These are phyloP conservation scores for Didymella segeticola DNA, from an alignment of 2,329 filamentous ascomycete species.

Conservation along the genomic window DNA sequence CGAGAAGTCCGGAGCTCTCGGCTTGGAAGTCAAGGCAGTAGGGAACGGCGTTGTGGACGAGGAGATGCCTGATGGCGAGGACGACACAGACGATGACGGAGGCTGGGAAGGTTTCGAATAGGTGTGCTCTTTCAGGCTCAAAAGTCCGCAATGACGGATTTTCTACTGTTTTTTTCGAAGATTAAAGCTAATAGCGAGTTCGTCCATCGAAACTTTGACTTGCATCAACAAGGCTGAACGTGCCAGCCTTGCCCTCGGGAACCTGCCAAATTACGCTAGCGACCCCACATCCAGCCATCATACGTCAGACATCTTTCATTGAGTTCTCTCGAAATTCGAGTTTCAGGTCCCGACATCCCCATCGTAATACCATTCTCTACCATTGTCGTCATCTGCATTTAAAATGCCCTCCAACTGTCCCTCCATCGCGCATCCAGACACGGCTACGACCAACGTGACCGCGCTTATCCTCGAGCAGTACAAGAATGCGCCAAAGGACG, in stretches of 20 bases:
- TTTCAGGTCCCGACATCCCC: not conserved
- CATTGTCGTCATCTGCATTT: not conserved
- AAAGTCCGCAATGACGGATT: not conserved
- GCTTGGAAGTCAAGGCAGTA: conserved; percentile 42
- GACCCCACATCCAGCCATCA: conserved; percentile 15
- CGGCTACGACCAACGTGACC: conserved; percentile 27
- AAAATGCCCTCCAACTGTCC: conserved; percentile 24
- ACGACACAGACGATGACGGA: conserved; percentile 48
- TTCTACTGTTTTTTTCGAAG: not conserved
- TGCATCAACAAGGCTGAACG: not conserved
- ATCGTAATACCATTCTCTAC: not conserved
- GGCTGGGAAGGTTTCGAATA: conserved; percentile 63
- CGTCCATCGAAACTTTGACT: not conserved
- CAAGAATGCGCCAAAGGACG: conserved; percentile 38
- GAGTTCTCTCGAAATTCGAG: not conserved
- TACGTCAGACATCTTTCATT: conserved; percentile 11
- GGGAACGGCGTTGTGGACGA: conserved; percentile 46
- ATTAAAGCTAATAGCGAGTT: too few relatives aligned
- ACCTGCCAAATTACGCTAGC: conserved; percentile 16
- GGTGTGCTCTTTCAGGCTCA: not conserved
- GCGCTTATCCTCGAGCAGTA: conserved; percentile 33
- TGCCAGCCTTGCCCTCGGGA: not conserved
- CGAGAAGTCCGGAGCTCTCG: conserved; percentile 32
- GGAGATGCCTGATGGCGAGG: conserved; percentile 39
- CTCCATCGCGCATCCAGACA: conserved; percentile 8